Percentiles rank a stretch among this genome's conserved stretches.
phyloP scores from a whole-genome alignment of 177 flowering plant genomes.

The Telopea speciosissima region DNA sequence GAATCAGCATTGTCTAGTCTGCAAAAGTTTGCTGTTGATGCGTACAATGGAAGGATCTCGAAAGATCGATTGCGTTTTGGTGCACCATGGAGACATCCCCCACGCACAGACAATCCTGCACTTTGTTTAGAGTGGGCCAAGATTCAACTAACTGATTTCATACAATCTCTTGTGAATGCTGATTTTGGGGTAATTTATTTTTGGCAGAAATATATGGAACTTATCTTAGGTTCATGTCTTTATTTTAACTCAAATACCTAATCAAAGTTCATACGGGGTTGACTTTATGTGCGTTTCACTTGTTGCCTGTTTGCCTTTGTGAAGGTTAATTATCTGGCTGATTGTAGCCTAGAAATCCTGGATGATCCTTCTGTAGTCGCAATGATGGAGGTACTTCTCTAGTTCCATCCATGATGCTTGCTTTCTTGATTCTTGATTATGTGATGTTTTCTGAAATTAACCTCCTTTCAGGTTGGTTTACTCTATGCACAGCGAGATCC shows the following conservation, averaged over 20 bases:
- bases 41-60: conserved; percentile 51
- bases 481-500: conserved; percentile 90
- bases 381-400: conserved; percentile 61
- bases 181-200: conserved; percentile 92
- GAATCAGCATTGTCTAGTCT: conserved; percentile 55
- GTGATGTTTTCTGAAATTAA: background rate
- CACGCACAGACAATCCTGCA: conserved; percentile 38
- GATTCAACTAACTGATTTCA: conserved; percentile 85
- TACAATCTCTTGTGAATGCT: conserved; percentile 63
- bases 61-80: conserved; percentile 80
- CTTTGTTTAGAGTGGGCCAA: conserved; percentile 62
- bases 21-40: conserved; percentile 71
- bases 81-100: conserved; percentile 99
- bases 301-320: conserved; percentile 11
- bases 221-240: background rate
- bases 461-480: conserved; percentile 64
- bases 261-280: background rate
- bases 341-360: conserved; percentile 78
- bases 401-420: background rate
- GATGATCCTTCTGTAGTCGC: conserved; percentile 84
- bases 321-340: conserved; percentile 82
- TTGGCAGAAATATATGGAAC: background rate
- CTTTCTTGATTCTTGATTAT: background rate
- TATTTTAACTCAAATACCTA: background rate
- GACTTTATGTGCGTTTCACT: background rate